phyloP scores from a whole-genome alignment of 2,329 filamentous ascomycete species.

The Botrytis hyacinthi region DNA sequence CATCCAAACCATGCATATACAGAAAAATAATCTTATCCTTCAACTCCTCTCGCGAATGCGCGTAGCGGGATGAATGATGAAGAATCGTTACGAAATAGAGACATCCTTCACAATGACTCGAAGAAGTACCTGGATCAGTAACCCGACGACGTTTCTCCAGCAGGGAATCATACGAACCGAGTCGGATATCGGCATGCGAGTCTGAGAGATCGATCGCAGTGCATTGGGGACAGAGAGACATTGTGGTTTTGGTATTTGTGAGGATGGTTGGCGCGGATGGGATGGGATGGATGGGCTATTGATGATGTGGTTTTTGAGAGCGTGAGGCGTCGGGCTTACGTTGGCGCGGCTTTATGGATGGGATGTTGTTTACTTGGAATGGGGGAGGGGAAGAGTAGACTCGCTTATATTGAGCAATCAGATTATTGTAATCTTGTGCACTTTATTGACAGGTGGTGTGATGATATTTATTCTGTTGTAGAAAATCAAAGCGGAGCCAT shows the following conservation, averaged over 20 bases:
- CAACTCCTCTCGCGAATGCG: background rate
- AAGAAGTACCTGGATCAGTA: background rate
- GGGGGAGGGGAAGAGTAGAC: background rate
- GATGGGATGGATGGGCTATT: background rate
- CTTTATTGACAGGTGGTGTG: background rate
- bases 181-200: background rate
- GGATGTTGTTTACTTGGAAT: background rate
- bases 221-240: background rate
- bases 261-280: accelerated
- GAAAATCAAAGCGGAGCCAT: background rate
- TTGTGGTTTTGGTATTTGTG: background rate
- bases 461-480: background rate
- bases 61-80: background rate
- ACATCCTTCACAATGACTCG: background rate
- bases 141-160: background rate
- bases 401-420: background rate
- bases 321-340: background rate
- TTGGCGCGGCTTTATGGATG: background rate
- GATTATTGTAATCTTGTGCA: background rate
- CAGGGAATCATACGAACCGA: background rate
- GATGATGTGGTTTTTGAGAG: background rate
- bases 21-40: background rate
- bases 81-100: background rate
- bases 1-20: background rate
- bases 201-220: background rate